Base-by-base conservation (phyloP, 306 rosid genomes). In the Cyclanthera cordifolia region DNA sequence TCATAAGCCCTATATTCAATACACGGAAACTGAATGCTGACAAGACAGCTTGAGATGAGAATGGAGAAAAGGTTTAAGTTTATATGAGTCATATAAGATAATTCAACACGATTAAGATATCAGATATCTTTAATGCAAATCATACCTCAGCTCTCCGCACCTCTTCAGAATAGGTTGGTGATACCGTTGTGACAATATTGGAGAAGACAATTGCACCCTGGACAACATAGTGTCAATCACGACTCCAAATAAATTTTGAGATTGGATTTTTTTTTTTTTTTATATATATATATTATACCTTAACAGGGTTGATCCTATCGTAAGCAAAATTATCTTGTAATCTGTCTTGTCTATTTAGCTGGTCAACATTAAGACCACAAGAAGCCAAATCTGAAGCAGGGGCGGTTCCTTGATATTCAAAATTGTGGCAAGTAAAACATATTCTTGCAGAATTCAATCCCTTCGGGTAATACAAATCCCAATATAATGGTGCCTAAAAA, bases 401-500 rank as follows among this genome's bases (percentile, higher is more conserved):
- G 32, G 96, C 90, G 75, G 74, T 79, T 75, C 99, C 99, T 78
- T 93, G 99, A 81, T 93, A 93, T 79, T 93, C 95, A 82, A 93
- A 93, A 76, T 93, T 93, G 85, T 93, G 99, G 84, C 99, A 93
- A 66, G 99, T 93, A 78, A 93, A 93, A 72, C 96, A 93, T 80
- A 93, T 86, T 82, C 96, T 86, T 72, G 95, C 95, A 23, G 99
- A 90, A 83, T 86, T 86, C 56, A 93, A 79, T 53, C 99, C 99
- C 73, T 82, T 90, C 43, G 86, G 87, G 45, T 65, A 79, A 74
- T 85, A 93, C 58, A 86, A 58, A 48, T 93, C 99, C 99, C 99
- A 93, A 73, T 90, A 93, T 37, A 93, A 82, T 72, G 99, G 99
- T 78, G 96, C 95, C 99, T 93, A 72, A 68, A 69, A 79, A 75